These are phyloP conservation scores for Pleurotus cornucopiae DNA, from an alignment of 768 basidiomycete genomes.

Conservation along the genomic window DNA sequence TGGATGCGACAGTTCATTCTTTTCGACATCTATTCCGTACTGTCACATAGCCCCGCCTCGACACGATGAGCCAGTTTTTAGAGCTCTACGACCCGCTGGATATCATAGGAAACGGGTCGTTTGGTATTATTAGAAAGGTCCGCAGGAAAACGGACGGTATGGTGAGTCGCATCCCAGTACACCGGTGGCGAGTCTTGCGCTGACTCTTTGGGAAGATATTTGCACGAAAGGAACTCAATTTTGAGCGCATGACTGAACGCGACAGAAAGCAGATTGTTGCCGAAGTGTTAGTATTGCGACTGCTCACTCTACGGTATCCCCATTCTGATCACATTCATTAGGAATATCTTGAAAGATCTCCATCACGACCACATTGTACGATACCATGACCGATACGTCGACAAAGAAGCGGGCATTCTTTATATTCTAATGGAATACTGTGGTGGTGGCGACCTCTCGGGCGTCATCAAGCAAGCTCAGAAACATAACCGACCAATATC, in stretches of 20 bases:
- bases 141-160: conserved; percentile 76
- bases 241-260: conserved; percentile 93
- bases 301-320: neutral
- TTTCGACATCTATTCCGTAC: neutral
- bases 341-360: conserved; percentile 94
- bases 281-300: conserved; percentile 75
- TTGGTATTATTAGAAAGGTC: conserved; percentile 97
- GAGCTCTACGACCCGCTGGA: conserved; percentile 85
- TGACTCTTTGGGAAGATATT: conserved; percentile 47
- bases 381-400: conserved; percentile 89
- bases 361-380: conserved; percentile 96
- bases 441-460: conserved; percentile 91
- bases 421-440: conserved; percentile 99
- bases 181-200: conserved; percentile 1
- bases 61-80: conserved; percentile 42
- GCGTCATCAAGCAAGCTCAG: conserved; percentile 75
- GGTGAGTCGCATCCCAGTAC: conserved; percentile 41
- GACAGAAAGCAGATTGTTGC: conserved; percentile 96
- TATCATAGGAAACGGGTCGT: conserved; percentile 94
- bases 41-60: neutral
- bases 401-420: conserved; percentile 83
- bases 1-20: neutral
- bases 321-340: conserved; percentile 24
- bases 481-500: conserved; percentile 70
- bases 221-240: conserved; percentile 94